Base-by-base conservation (phyloP, 2,329 filamentous ascomycete genomes). In the Neonectria faginata region DNA sequence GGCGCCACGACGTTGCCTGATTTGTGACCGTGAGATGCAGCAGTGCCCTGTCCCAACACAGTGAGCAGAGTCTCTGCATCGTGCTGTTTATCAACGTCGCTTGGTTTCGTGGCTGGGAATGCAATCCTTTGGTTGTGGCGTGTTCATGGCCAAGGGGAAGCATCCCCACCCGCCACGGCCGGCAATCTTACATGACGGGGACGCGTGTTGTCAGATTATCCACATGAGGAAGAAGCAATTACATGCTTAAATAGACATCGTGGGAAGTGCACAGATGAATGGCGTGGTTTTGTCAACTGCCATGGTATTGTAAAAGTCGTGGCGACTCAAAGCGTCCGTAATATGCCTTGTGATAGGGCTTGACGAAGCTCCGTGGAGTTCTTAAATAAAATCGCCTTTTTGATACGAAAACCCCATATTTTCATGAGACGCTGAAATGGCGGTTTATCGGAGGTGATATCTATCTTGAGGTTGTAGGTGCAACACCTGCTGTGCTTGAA, bases 191-290 rank as follows among this genome's bases (percentile, higher is more conserved):
- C n/a, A 33, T 3, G 11, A 33, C 12, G 48, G 48, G 29, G 10
- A 14, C 29, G 48, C 48, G 11, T 51, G 11, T 18, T 42, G 16
- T n/a, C 5, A 33, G 27, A 50, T 18, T 6, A 51, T 51, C 47
- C 11, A 33, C n/a, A 33, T n/a, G 39, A 29, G 33, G 29, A 29
- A 51, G 48, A 51, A 51, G 27, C n/a, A 51, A 50, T 50, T 33
- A 51, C 27, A 51, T 36, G 48, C 48, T 33, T 51, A 33, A 51
- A 29, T 22, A 14, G 29, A 51, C 48, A 51, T 20, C n/a, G n/a
- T 16, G n/a, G n/a, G 31, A 33, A n/a, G n/a, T 16, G n/a, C 48
- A 51, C n/a, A 33, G 29, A 36, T 16, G 20, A 14, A 14, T 29
- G 22, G 44, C 7, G 44, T 48, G 10, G 39, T 42, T 42, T 42